phyloP scores from a whole-genome alignment of 140 eudicot genomes.

The Stevia rebaudiana region DNA sequence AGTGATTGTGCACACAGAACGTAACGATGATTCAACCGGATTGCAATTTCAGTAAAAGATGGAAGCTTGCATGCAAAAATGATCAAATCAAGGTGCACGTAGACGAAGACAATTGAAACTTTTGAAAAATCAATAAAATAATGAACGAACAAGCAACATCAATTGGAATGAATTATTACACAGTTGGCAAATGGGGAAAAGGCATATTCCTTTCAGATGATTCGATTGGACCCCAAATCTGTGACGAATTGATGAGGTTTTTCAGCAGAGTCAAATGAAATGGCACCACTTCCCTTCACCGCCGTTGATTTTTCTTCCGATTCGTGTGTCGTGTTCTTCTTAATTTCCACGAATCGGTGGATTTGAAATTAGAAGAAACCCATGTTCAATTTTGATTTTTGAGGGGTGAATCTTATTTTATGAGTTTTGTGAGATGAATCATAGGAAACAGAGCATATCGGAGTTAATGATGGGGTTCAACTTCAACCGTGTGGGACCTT shows the following conservation, averaged over 20 bases:
- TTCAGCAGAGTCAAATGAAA: no score
- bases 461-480: constrained; percentile 26
- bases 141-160: constrained; percentile 27
- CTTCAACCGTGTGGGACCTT: not conserved
- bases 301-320: not conserved
- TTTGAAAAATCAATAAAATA: constrained; percentile 20
- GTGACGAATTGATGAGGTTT: not conserved
- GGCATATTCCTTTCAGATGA: constrained; percentile 46
- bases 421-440: constrained; percentile 14
- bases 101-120: constrained; percentile 17
- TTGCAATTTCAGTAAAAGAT: constrained; percentile 19
- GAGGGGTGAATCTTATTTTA: not conserved
- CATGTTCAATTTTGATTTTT: no score
- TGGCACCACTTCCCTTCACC: no score
- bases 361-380: not conserved
- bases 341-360: not conserved
- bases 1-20: constrained; percentile 23
- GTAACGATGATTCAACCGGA: constrained; percentile 8
- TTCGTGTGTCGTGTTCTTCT: constrained; percentile 4
- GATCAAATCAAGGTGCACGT: not conserved
- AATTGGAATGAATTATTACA: constrained; percentile 20
- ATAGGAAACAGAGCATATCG: constrained; percentile 19
- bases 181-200: constrained; percentile 31
- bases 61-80: constrained; percentile 20
- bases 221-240: constrained; percentile 44